phyloP scores from a whole-genome alignment of 495 filamentous ascomycete genomes.

The Ramalina peruviana region DNA sequence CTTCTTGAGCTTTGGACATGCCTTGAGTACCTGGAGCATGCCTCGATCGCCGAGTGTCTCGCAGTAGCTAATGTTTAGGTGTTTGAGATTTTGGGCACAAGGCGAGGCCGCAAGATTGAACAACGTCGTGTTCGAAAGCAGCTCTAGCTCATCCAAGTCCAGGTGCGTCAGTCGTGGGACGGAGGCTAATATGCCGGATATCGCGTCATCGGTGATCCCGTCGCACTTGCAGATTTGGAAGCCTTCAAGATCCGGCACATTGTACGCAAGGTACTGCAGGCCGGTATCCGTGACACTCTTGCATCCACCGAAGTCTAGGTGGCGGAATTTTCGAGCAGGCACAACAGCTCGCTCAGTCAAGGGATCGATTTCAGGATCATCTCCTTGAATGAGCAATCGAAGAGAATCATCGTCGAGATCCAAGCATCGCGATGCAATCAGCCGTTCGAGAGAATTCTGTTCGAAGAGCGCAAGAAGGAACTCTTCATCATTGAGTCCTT shows the following conservation, averaged over 20 bases:
- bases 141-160: constrained; percentile 73
- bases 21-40: constrained; percentile 69
- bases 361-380: constrained; percentile 59
- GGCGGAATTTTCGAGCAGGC: constrained; percentile 62
- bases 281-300: constrained; percentile 54
- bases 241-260: constrained; percentile 69
- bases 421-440: constrained; percentile 64
- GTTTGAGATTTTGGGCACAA: constrained; percentile 53
- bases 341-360: constrained; percentile 64
- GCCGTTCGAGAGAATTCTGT: constrained; percentile 64
- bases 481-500: constrained; percentile 57
- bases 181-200: constrained; percentile 60
- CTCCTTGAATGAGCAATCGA: constrained; percentile 56
- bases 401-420: constrained; percentile 63
- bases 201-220: constrained; percentile 55
- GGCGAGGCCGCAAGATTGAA: constrained; percentile 59
- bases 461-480: constrained; percentile 60
- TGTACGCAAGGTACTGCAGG: constrained; percentile 49
- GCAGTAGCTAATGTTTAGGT: constrained; percentile 82
- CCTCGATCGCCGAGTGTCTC: constrained; percentile 73
- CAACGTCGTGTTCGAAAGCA: constrained; percentile 61
- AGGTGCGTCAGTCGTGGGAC: constrained; percentile 68
- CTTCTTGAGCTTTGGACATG: constrained; percentile 50
- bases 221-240: constrained; percentile 64
- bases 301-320: constrained; percentile 77